Evolutionary conservation across 352 stramenopile genomes (phyloP).

Genomic region (Phytophthora macrochlamydospora): DNA sequence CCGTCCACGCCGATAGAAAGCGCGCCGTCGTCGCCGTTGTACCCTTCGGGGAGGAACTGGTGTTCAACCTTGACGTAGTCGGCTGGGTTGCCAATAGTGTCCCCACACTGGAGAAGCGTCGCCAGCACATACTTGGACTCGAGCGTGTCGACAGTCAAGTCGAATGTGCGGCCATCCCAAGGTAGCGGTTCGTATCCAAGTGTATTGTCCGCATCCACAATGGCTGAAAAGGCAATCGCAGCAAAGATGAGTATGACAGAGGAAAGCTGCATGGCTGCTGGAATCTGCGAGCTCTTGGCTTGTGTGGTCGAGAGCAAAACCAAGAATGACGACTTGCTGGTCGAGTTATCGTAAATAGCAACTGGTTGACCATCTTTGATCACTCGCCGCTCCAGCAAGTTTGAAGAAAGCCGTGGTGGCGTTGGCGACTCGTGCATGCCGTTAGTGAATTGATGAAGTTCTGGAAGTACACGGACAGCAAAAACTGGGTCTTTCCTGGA

Average conservation of each 20-base stretch:
- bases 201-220: background rate
- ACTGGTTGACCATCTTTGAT: too few species aligned
- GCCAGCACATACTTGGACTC: conserved; percentile 46
- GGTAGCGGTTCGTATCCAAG: conserved; percentile 10
- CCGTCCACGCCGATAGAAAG: conserved; percentile 54
- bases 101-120: conserved; percentile 43
- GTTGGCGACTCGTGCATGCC: too few species aligned
- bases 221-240: background rate
- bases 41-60: conserved; percentile 37
- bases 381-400: too few species aligned
- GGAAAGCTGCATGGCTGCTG: background rate
- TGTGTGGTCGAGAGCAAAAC: too few species aligned
- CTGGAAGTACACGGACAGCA: too few species aligned
- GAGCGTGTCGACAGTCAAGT: conserved; percentile 51
- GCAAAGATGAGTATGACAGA: background rate
- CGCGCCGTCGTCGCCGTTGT: conserved; percentile 55
- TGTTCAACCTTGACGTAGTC: conserved; percentile 47
- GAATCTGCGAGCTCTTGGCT: background rate
- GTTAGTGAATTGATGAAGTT: too few species aligned
- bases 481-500: too few species aligned
- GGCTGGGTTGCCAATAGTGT: conserved; percentile 26
- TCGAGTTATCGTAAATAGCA: too few species aligned
- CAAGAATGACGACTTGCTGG: too few species aligned
- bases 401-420: too few species aligned
- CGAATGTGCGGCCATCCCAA: conserved; percentile 48